Percentiles rank a stretch among this genome's conserved stretches.
Evolutionary conservation across 2,329 filamentous ascomycete genomes (phyloP).

Genomic region (Nectriaceae sp.): DNA sequence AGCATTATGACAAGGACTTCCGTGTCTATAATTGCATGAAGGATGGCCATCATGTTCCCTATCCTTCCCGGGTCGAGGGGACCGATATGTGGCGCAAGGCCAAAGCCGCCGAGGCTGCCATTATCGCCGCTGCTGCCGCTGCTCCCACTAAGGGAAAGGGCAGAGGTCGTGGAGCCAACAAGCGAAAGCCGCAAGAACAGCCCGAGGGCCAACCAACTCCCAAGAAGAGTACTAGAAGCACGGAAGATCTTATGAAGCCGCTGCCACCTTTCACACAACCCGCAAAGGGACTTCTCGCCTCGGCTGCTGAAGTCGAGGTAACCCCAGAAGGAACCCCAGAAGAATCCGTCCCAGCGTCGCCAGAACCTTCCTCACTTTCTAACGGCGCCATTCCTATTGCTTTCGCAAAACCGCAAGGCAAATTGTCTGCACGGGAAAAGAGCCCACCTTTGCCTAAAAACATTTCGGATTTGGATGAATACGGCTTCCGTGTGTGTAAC

Average conservation of each 20-base stretch:
- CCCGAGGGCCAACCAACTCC: conserved; percentile 50
- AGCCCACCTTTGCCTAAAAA: conserved; percentile 42
- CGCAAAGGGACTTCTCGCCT: conserved; percentile 42
- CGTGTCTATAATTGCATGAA: conserved; percentile 44
- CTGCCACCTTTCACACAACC: conserved; percentile 31
- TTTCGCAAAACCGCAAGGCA: conserved; percentile 29
- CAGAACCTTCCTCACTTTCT: conserved; percentile 32
- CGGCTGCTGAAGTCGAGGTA: conserved; percentile 38
- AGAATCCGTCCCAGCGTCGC: conserved; percentile 38
- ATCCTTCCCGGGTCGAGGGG: conserved; percentile 44
- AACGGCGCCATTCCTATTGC: conserved; percentile 29
- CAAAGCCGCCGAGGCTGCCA: conserved; percentile 40
- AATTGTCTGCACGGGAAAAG: conserved; percentile 37
- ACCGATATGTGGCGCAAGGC: conserved; percentile 44
- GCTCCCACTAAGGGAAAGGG: conserved; percentile 34
- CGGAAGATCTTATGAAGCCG: conserved; percentile 32
- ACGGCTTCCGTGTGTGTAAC: conserved; percentile 50
- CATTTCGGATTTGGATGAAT: conserved; percentile 50
- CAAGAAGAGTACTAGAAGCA: conserved; percentile 47
- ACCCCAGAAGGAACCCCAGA: conserved; percentile 38
- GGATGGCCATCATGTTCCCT: conserved; percentile 46
- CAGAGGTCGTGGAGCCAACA: conserved; percentile 39
- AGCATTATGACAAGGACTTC: conserved; percentile 45
- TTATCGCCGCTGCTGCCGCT: conserved; percentile 30
- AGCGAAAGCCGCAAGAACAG: conserved; percentile 54